Conservation (phyloP, 176 grass and related monocot species). For the Dendrocalamus sinicus region DNA sequence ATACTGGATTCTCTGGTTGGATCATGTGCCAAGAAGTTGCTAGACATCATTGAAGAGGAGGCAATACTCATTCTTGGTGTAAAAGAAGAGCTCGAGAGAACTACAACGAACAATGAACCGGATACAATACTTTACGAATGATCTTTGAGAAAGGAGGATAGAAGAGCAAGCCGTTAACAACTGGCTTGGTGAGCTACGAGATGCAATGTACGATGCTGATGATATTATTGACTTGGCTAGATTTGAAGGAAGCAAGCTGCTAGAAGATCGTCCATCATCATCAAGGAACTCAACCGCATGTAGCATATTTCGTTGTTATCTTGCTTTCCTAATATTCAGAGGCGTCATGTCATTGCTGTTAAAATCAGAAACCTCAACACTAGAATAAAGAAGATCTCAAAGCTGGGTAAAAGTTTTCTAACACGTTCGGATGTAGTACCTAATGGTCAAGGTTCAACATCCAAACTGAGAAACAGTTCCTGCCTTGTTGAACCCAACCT, state of each 20-base stretch:
- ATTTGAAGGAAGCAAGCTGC: neutral
- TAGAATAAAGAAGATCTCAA: slow-evolving; percentile 43
- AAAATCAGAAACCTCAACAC: no score
- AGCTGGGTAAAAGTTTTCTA: neutral
- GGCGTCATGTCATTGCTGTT: no score
- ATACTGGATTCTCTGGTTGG: slow-evolving; percentile 33
- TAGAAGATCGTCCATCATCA: neutral
- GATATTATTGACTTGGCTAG: no score
- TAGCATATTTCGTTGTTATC: neutral
- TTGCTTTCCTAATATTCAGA: slow-evolving; percentile 9
- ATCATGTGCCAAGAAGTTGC: neutral
- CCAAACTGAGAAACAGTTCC: no score
- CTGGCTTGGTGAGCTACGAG: slow-evolving; percentile 47
- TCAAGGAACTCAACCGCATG: slow-evolving; percentile 4
- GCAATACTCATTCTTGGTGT: slow-evolving; percentile 35
- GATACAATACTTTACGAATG: slow-evolving; percentile 19
- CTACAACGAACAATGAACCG: neutral
- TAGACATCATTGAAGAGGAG: slow-evolving; percentile 21
- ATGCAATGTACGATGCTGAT: slow-evolving; percentile 54
- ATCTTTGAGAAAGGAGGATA: slow-evolving; percentile 19
- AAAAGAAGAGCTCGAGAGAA: slow-evolving; percentile 8
- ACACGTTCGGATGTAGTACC: neutral
- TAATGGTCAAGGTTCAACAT: no score
- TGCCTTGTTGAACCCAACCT: no score
- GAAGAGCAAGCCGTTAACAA: neutral